A percentile compares a stretch with the other conserved stretches of the same genome.
Conservation (phyloP, 129 eudicot genomes). For the Flaveria trinervia region DNA sequence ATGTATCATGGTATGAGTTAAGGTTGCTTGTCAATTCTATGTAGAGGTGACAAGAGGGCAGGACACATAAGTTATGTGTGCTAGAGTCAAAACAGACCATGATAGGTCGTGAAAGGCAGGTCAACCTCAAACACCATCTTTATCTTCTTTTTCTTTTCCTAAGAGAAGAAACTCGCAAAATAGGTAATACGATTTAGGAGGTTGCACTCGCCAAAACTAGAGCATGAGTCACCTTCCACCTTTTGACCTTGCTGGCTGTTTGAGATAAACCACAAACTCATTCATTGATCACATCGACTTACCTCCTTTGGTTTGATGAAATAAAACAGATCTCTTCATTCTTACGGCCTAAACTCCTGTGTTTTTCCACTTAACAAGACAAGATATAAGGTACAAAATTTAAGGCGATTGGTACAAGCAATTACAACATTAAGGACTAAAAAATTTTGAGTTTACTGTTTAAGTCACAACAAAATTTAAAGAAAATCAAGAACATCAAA, state of each 20-base stretch:
- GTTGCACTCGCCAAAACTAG: not conserved
- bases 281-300: not conserved
- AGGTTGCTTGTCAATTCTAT: not conserved
- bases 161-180: not conserved
- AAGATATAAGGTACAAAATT: slow-evolving; percentile 23
- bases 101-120: not conserved
- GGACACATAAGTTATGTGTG: not conserved
- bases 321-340: not conserved
- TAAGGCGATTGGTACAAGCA: slow-evolving; percentile 24
- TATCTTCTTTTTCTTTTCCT: not conserved
- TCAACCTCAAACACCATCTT: not conserved
- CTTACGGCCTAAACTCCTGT: slow-evolving; percentile 21
- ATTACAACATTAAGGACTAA: slow-evolving; percentile 24
- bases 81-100: not conserved
- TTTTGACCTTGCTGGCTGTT: not conserved
- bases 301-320: not conserved
- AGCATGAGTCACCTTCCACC: not conserved
- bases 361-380: slow-evolving; percentile 18
- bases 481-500: slow-evolving; percentile 31
- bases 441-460: slow-evolving; percentile 23
- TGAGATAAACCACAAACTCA: not conserved
- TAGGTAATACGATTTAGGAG: not conserved
- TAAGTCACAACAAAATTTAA: slow-evolving; percentile 37
- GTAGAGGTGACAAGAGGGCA: not conserved
- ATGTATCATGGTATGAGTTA: not conserved